Base-by-base conservation (phyloP, 331 rosid genomes). In the Prunus yedoensis region DNA sequence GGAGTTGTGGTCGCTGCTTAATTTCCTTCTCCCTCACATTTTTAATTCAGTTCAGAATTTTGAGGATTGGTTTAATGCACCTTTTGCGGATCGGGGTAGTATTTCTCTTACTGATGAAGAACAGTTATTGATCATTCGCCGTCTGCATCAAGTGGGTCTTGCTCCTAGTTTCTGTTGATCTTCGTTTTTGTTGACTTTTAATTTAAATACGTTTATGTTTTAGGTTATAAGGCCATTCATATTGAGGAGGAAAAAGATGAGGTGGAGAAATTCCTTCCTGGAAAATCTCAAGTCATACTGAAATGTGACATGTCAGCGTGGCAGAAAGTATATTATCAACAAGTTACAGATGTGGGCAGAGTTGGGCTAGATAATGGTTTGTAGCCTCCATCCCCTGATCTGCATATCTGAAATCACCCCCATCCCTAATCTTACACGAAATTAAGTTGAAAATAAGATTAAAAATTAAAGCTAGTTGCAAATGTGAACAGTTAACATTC, bases 31-130 rank as follows among this genome's bases (percentile, higher is more conserved):
- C 75, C 99, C 99, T 8, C 90, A 79, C 84, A 95, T 95, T 83
- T 95, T 95, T 85, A 95, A 92, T 89, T 95, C 99, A 11, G 99
- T 95, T 85, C 97, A 90, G 76, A 91, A 95, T 80, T 95, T 95
- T 47, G 98, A 95, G 91, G 99, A 92, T 74, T 95, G 99, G 99
- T 92, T 95, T 66, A 95, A 95, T 86, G 99, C 99, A 64, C 99
- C 99, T 76, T 95, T 95, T 86, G 96, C 97, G 14, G 99, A 88
- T 84, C 87, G 97, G 67, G 90, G 89, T 70, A 96, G 91, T 83
- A 88, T 95, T 76, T 84, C 98, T 81, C 86, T 95, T 51, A 71
- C 97, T 6, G 99, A 95, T 77, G 99, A 95, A 86, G 99, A 95
- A 86, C 96, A 95, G 81, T 85, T 95, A 60, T 69, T 95, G 82